Evolutionary conservation across 2,329 filamentous ascomycete genomes (phyloP).

Genomic region (Stylonectria norvegica): DNA sequence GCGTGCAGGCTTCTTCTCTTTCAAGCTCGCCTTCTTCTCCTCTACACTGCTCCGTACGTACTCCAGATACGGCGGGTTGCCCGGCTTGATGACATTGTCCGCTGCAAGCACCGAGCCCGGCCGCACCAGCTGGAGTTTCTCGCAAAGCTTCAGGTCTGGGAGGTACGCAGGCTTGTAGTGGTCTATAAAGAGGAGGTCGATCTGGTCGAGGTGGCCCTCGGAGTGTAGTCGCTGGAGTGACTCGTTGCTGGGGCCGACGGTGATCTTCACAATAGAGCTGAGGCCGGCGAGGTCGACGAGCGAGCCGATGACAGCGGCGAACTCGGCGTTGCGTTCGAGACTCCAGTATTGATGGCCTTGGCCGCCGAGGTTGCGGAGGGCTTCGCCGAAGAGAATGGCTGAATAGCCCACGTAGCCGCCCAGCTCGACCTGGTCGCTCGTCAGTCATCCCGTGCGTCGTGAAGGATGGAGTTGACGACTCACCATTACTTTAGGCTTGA

Average conservation of each 20-base stretch:
- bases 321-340: slow-evolving; percentile 71
- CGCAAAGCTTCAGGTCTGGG: slow-evolving; percentile 72
- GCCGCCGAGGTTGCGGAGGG: slow-evolving; percentile 61
- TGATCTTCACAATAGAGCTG: slow-evolving; percentile 64
- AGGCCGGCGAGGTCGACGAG: slow-evolving; percentile 74
- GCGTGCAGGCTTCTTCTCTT: slow-evolving; percentile 33
- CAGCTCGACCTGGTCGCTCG: slow-evolving; percentile 56
- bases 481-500: slow-evolving; percentile 65
- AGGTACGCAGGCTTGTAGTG: slow-evolving; percentile 77
- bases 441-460: neutral
- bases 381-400: slow-evolving; percentile 68
- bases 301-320: slow-evolving; percentile 64
- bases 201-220: slow-evolving; percentile 50
- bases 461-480: slow-evolving; percentile 1
- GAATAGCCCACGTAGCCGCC: slow-evolving; percentile 83
- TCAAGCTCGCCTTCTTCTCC: slow-evolving; percentile 47
- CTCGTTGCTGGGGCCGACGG: slow-evolving; percentile 66
- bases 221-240: slow-evolving; percentile 59
- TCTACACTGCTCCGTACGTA: slow-evolving; percentile 65
- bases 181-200: slow-evolving; percentile 76
- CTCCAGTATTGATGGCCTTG: slow-evolving; percentile 65
- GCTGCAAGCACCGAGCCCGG: slow-evolving; percentile 62
- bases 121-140: slow-evolving; percentile 63
- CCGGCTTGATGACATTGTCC: slow-evolving; percentile 69
- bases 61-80: slow-evolving; percentile 66